A percentile compares a stretch with the other conserved stretches of the same genome.
Evolutionary conservation across 73 alveolate species (phyloP).

Genomic region (Effrenium voratum): DNA sequence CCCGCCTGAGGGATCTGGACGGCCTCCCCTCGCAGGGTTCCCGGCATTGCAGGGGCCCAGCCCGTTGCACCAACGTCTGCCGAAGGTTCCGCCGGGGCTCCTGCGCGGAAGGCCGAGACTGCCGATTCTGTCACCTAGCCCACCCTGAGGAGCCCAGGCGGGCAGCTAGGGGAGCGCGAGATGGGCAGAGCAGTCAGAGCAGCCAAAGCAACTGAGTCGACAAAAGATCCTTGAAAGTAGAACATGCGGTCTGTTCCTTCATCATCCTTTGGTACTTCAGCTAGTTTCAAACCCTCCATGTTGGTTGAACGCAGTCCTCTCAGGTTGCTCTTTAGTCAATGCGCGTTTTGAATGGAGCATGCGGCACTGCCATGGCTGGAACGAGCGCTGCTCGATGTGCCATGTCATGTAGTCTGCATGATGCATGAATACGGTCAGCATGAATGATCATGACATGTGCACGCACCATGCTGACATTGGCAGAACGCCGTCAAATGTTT

Average conservation of each 20-base stretch:
- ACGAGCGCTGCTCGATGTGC: conserved; percentile 93
- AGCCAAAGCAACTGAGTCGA: not conserved
- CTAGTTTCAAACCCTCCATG: too few relatives aligned
- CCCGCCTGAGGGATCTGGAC: not conserved
- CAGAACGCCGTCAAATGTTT: too few relatives aligned
- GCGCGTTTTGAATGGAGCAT: not conserved
- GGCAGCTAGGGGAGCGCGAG: conserved; percentile 4
- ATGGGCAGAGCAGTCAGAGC: not conserved
- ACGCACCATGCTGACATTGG: too few relatives aligned
- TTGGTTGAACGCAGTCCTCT: too few relatives aligned
- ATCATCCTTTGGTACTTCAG: too few relatives aligned
- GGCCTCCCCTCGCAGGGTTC: conserved; percentile 11
- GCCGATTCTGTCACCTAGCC: conserved; percentile 46
- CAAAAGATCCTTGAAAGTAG: not conserved
- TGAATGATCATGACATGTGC: too few relatives aligned
- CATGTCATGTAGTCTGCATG: too few relatives aligned
- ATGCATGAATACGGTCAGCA: too few relatives aligned
- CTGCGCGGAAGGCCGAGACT: conserved; percentile 13
- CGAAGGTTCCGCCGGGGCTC: not conserved
- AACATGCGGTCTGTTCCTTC: not conserved
- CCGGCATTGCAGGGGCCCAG: not conserved
- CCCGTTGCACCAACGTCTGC: conserved; percentile 65
- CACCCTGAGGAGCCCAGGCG: conserved; percentile 55
- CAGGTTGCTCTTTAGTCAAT: not conserved
- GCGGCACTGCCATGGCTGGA: not conserved